These are phyloP conservation scores for Arthroderma sp. DNA, from an alignment of 2,329 filamentous ascomycete species.

Conservation along the genomic window DNA sequence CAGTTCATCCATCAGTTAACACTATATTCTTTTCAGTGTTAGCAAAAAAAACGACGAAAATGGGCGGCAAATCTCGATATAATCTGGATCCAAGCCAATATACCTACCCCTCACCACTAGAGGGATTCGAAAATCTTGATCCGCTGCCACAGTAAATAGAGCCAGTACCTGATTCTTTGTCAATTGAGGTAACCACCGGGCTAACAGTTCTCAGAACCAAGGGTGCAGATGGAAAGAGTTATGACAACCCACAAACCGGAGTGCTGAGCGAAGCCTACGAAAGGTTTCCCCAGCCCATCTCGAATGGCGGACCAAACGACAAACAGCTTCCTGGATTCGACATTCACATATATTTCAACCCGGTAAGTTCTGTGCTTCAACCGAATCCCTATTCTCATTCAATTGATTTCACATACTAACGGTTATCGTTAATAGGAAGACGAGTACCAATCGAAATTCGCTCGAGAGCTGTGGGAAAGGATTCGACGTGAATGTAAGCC, in stretches of 20 bases:
- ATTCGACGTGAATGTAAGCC: constrained; percentile 62
- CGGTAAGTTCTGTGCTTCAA: constrained; percentile 21
- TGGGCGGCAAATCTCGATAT: no score
- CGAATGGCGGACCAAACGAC: constrained; percentile 46
- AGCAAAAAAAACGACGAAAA: no score
- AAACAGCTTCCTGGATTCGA: constrained; percentile 50
- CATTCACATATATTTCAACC: constrained; percentile 72
- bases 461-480: constrained; percentile 59
- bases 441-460: constrained; percentile 50
- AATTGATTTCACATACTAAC: no score
- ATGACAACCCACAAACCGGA: constrained; percentile 50
- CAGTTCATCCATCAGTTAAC: no score
- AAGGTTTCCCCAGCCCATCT: constrained; percentile 53
- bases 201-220: constrained; percentile 34
- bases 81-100: constrained; percentile 17
- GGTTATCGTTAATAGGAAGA: constrained; percentile 32
- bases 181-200: no score
- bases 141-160: constrained; percentile 33
- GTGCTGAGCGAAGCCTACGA: constrained; percentile 54
- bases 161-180: not conserved
- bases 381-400: no score
- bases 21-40: no score
- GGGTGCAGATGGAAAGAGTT: constrained; percentile 63
- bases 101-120: constrained; percentile 42
- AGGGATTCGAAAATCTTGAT: constrained; percentile 36